Evolutionary conservation across 169 alveolate species (phyloP).

Genomic region (Plasmodium gonderi): DNA sequence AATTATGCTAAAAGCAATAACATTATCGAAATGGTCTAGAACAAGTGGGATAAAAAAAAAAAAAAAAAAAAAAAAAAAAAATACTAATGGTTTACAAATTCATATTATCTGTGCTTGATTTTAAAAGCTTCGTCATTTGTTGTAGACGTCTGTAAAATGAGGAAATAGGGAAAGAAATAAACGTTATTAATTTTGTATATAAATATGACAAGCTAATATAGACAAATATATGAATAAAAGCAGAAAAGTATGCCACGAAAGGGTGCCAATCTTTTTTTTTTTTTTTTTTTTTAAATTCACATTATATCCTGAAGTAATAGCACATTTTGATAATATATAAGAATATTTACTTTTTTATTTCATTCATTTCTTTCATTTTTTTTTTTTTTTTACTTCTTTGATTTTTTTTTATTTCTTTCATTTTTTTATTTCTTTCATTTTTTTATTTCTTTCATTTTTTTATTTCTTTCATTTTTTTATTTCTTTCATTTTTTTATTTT

Average conservation of each 20-base stretch:
- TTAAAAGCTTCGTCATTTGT: constrained; percentile 65
- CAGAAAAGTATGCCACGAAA: too few relatives aligned
- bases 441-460: too few relatives aligned
- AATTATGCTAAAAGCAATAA: not conserved
- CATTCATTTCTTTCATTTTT: too few relatives aligned
- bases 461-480: not conserved
- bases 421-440: too few relatives aligned
- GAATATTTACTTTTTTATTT: too few relatives aligned
- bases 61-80: constrained; percentile 16
- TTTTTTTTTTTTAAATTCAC: not conserved
- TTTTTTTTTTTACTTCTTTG: too few relatives aligned
- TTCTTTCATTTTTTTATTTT: not conserved
- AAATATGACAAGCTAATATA: not conserved
- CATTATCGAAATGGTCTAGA: not conserved
- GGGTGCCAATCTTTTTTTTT: not conserved
- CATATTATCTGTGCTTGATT: constrained; percentile 48
- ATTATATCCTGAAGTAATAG: too few relatives aligned
- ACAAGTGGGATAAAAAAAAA: not conserved
- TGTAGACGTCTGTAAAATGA: constrained; percentile 66
- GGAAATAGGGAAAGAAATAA: not conserved
- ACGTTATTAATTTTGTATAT: not conserved
- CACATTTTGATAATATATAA: too few relatives aligned
- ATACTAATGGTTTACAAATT: constrained; percentile 6
- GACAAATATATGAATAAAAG: not conserved
- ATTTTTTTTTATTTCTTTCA: too few relatives aligned